Conservation (phyloP, 2,329 filamentous ascomycete genomes). For the Dactylonectria estremocensis region DNA sequence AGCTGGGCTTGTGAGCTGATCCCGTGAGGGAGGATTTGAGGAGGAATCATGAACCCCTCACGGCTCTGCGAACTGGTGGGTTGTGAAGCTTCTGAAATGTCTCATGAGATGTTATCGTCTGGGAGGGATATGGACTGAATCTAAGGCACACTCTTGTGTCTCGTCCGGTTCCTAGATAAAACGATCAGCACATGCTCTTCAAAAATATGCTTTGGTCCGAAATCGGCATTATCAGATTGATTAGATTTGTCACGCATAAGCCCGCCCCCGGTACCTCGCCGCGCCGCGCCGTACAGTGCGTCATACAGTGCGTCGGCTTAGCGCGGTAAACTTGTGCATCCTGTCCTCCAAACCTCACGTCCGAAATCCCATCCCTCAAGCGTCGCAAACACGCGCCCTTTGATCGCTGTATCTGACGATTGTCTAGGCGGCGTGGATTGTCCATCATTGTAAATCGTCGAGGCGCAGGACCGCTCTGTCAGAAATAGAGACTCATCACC, state of each 20-base stretch:
- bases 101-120: background rate
- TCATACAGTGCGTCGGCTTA: background rate
- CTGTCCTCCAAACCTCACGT: background rate
- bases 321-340: conserved; percentile 6
- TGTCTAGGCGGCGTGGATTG: background rate
- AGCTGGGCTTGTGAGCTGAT: background rate
- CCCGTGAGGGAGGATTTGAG: background rate
- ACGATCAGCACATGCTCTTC: background rate
- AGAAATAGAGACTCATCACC: too few species aligned
- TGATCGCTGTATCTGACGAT: background rate
- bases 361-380: background rate
- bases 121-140: background rate
- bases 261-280: background rate
- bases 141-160: background rate
- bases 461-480: too few species aligned
- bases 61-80: too few species aligned
- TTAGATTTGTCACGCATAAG: conserved; percentile 35
- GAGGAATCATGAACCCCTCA: too few species aligned
- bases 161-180: background rate
- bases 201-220: conserved; percentile 26
- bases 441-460: background rate
- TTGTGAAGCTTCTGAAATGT: too few species aligned
- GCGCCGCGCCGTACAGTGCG: background rate
- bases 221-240: conserved; percentile 43
- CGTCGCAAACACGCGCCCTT: background rate